Conservation (phyloP, 2,329 filamentous ascomycete genomes). For the Pochonia chlamydosporia region DNA sequence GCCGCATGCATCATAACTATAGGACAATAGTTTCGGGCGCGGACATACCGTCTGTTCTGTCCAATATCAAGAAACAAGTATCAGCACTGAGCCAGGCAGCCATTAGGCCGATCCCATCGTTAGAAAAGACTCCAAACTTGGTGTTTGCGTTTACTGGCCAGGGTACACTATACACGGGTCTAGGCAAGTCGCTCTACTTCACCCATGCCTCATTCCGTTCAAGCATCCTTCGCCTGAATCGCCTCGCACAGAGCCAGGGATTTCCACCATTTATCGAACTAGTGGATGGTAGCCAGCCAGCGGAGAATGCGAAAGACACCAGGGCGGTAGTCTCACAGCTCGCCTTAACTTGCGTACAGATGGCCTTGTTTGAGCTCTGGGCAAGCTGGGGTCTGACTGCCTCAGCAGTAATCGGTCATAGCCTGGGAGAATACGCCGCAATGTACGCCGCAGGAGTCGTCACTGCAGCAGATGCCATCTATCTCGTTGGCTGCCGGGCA, state of each 20-base stretch:
- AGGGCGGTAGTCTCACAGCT: conserved; percentile 42
- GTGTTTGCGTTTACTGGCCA: conserved; percentile 38
- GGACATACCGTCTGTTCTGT: neutral
- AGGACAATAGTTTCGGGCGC: neutral
- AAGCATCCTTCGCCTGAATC: too few relatives aligned
- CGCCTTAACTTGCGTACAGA: conserved; percentile 47
- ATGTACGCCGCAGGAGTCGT: conserved; percentile 65
- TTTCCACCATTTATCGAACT: too few relatives aligned
- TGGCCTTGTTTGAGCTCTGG: conserved; percentile 52
- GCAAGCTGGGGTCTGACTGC: conserved; percentile 44
- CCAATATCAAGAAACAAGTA: conserved; percentile 1
- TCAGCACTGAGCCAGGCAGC: neutral
- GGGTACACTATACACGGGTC: conserved; percentile 23
- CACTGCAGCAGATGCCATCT: conserved; percentile 65
- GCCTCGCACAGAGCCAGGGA: too few relatives aligned
- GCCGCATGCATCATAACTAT: conserved; percentile 14
- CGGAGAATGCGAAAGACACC: too few relatives aligned
- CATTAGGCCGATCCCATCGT: too few relatives aligned
- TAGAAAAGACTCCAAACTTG: too few relatives aligned
- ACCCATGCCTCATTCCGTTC: too few relatives aligned
- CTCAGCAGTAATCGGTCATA: conserved; percentile 54
- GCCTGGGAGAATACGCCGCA: conserved; percentile 34
- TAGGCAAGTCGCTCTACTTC: conserved; percentile 16
- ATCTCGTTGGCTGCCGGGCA: conserved; percentile 65
- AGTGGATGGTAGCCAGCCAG: too few relatives aligned